Conservation (phyloP, 2,329 filamentous ascomycete genomes). For the Xylariaceae sp. region DNA sequence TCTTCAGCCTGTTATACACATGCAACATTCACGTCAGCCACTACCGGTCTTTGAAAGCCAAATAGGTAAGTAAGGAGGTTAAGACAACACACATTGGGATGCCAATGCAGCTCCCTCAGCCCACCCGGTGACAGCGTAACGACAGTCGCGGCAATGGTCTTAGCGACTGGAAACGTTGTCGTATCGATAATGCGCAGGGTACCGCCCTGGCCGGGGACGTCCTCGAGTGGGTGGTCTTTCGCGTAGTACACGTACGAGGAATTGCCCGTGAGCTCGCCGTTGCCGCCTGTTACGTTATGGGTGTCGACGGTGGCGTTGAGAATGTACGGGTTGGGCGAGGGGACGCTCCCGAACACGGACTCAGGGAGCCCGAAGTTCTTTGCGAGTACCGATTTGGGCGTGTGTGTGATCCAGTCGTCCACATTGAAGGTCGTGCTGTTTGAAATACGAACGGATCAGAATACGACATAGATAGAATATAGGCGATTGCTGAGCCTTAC, state of each 20-base stretch:
- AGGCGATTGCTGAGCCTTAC: no score
- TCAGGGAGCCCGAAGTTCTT: constrained; percentile 72
- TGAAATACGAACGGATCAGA: background rate
- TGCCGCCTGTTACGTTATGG: constrained; percentile 52
- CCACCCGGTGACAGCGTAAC: constrained; percentile 68
- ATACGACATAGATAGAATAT: no score
- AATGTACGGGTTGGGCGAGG: constrained; percentile 66
- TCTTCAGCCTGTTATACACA: constrained; percentile 60
- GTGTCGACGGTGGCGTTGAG: constrained; percentile 59
- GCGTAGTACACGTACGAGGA: constrained; percentile 68
- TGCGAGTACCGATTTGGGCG: constrained; percentile 66
- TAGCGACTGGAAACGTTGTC: constrained; percentile 69
- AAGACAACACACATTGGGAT: constrained; percentile 61
- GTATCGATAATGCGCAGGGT: constrained; percentile 69
- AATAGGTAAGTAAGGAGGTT: background rate
- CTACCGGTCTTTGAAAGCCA: background rate
- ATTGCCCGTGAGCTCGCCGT: constrained; percentile 58
- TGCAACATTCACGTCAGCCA: constrained; percentile 2
- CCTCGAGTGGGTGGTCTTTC: constrained; percentile 59
- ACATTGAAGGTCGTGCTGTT: constrained; percentile 73
- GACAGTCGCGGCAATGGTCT: constrained; percentile 68
- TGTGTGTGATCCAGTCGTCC: constrained; percentile 73
- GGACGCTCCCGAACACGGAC: constrained; percentile 64
- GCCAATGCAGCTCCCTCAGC: constrained; percentile 72
- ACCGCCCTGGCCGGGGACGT: constrained; percentile 66